Evolutionary conservation across 305 asterid genomes (phyloP).

Genomic region (Fraxinus nigra): DNA sequence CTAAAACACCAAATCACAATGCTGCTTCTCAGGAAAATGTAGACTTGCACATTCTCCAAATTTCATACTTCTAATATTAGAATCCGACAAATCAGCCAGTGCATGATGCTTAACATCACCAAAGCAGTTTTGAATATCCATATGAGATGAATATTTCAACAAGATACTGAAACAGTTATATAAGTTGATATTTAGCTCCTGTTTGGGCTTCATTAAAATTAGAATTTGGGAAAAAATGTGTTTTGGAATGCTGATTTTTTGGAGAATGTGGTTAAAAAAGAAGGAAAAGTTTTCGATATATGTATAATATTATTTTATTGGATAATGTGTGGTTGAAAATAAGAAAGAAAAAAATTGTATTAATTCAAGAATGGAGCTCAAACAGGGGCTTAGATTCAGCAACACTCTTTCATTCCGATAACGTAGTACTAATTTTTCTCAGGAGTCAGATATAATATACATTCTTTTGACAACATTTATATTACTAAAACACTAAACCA

Average conservation of each 20-base stretch:
- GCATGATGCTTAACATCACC: neutral
- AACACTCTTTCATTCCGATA: neutral
- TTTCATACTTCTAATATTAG: neutral
- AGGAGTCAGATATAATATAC: neutral
- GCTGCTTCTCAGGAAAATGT: neutral
- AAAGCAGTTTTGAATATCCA: neutral
- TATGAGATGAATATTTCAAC: neutral
- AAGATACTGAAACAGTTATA: neutral
- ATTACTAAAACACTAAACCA: neutral
- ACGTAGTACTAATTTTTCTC: neutral
- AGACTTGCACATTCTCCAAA: neutral
- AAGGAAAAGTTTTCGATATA: too few species aligned
- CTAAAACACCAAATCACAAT: neutral
- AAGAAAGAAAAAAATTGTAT: too few species aligned
- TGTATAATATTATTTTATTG: too few species aligned
- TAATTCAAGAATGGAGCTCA: too few species aligned
- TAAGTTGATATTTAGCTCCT: neutral
- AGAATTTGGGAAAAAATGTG: too few species aligned
- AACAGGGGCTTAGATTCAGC: neutral
- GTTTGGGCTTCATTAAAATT: too few species aligned
- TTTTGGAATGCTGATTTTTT: too few species aligned
- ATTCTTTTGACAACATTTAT: neutral
- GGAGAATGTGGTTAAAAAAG: too few species aligned
- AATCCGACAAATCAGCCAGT: neutral
- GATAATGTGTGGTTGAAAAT: too few species aligned